Evolutionary conservation across 2,329 filamentous ascomycete genomes (phyloP), one percentile per base, ranked within the genome.

Genomic region (Colletotrichum sp.): DNA sequence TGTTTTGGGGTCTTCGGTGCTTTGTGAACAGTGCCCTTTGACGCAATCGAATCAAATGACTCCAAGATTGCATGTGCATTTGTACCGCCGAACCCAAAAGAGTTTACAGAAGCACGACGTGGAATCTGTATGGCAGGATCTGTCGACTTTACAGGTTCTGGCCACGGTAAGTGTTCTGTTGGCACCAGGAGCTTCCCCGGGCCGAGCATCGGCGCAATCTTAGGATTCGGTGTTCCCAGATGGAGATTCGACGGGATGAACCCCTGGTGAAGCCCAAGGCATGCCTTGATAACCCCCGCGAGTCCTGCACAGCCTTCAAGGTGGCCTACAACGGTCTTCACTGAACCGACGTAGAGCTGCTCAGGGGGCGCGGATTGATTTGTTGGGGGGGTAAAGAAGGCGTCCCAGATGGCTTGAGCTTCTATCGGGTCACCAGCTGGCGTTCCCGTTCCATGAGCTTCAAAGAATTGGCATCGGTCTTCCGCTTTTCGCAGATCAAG

Each of bases 41-140:
- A 30, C 16, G 59, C 9, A 12, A 26, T 13, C 13, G 8, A 2
- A 7, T 65, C 24, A 34, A 28, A 28, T 12, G 62, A 57, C 60
- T 74, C 75, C 70, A 89, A 74, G 13, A 88, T 84, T 6, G 81
- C 80, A 75, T 89, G 87, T 0, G 84, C 84, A 74, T 88, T 89
- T n/a, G 85, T 84, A 49, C 87, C 87, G 9, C 87, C 87, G 32
- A 86, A 88, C 3, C 87, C 87, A 71, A 88, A 88, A 9, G 83
- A 85, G 52, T 77, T 86, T 10, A 77, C 75, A 28, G 59, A 60
- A 4, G 69, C 75, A 8, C 75, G 49, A 13, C 63, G 67, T 9
- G 59, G 32, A 44, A 44, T n/a, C 39, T 3, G 39, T 32, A 18
- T 24, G 15, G 18, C 32, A 18, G n/a, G 44, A 26, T 62, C n/a